Percentiles rank a stretch among this genome's conserved stretches.
Conservation (phyloP, 2,329 filamentous ascomycete species). For the Botrytis hyacinthi region DNA sequence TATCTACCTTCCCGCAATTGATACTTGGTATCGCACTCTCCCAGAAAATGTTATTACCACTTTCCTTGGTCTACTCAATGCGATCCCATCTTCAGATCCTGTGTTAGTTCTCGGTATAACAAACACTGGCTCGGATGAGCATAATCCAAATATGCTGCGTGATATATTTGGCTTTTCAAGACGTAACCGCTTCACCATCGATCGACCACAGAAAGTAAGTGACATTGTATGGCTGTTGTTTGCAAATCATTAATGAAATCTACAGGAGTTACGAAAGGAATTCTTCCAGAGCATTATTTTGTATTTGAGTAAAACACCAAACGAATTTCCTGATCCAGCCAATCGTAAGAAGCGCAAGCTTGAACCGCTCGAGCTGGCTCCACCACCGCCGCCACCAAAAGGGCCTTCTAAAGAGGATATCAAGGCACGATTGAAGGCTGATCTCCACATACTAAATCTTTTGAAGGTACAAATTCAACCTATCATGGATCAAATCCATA, state of each 20-base stretch:
- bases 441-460: conserved; percentile 79
- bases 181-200: conserved; percentile 71
- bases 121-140: conserved; percentile 63
- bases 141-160: conserved; percentile 62
- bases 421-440: conserved; percentile 75
- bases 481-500: conserved; percentile 95
- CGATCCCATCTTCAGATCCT: conserved; percentile 85
- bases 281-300: conserved; percentile 76
- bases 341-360: conserved; percentile 85
- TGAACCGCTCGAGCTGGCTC: conserved; percentile 70
- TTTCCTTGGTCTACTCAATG: conserved; percentile 77
- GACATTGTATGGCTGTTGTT: background rate
- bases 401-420: conserved; percentile 73
- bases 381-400: conserved; percentile 65
- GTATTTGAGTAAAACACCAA: conserved; percentile 75
- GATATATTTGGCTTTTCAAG: conserved; percentile 84
- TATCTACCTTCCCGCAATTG: conserved; percentile 88
- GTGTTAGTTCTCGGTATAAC: conserved; percentile 84
- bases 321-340: conserved; percentile 81
- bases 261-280: conserved; percentile 62
- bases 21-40: conserved; percentile 72
- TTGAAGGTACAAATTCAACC: conserved; percentile 88
- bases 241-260: conserved; percentile 18
- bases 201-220: conserved; percentile 62
- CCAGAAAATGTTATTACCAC: conserved; percentile 69